Conservation (phyloP, 495 filamentous ascomycete species). For the Penicillium mononematosum region DNA sequence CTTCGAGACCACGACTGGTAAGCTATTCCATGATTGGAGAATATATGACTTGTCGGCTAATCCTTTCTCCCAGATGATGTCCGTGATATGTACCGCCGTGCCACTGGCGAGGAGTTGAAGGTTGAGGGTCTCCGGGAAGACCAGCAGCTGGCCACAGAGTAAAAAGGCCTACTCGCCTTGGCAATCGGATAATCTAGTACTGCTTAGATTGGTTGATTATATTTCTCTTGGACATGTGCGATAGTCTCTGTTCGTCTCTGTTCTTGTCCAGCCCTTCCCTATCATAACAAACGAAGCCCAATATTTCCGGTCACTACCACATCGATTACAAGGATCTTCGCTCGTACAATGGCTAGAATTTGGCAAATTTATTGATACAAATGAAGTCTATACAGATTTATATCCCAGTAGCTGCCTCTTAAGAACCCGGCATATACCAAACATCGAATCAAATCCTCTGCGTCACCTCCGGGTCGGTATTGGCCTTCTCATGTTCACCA, state of each 20-base stretch:
- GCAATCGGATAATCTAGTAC: conserved; percentile 30
- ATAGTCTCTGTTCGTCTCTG: conserved; percentile 23
- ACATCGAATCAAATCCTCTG: conserved; percentile 24
- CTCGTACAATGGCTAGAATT: conserved; percentile 6
- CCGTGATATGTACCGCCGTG: conserved; percentile 85
- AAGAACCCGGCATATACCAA: background rate
- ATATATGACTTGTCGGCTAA: conserved; percentile 7
- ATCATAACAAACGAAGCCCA: conserved; percentile 20
- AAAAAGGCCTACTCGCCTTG: conserved; percentile 21
- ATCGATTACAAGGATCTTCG: conserved; percentile 4
- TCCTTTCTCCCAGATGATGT: conserved; percentile 66
- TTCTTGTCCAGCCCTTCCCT: conserved; percentile 18
- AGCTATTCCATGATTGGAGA: conserved; percentile 8
- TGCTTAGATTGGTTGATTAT: conserved; percentile 34
- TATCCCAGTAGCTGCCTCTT: background rate
- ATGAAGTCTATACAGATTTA: conserved; percentile 5
- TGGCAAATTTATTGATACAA: background rate
- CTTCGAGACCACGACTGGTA: conserved; percentile 88
- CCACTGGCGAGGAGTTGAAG: conserved; percentile 83
- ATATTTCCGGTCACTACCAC: conserved; percentile 17
- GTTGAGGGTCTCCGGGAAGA: conserved; percentile 55
- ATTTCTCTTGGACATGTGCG: conserved; percentile 34
- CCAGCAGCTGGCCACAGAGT: conserved; percentile 52
- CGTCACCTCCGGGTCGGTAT: conserved; percentile 51
- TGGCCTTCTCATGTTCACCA: conserved; percentile 71